Conservation (phyloP, 306 rosid genomes). For the Rosa lucieae region DNA sequence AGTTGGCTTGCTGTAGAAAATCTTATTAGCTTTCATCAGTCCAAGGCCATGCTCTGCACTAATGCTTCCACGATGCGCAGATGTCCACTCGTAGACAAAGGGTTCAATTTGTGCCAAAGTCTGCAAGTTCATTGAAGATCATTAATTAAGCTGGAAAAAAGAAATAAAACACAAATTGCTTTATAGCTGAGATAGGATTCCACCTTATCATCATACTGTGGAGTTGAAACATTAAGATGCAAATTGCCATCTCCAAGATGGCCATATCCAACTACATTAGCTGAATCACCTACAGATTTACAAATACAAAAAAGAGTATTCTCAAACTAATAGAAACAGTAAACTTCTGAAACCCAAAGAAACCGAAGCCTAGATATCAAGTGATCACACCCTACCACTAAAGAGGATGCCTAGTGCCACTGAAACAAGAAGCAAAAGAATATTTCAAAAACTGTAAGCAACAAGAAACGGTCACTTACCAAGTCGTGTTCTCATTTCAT, state of each 20-base stretch:
- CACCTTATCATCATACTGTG: conserved; percentile 71
- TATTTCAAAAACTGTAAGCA: conserved; percentile 7
- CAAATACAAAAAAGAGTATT: not conserved
- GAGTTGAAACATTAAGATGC: conserved; percentile 85
- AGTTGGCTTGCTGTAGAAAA: conserved; percentile 74
- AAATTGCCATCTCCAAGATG: conserved; percentile 95
- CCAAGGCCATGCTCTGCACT: conserved; percentile 97
- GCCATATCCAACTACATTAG: conserved; percentile 76
- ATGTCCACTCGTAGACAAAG: conserved; percentile 94
- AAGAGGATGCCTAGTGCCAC: not conserved
- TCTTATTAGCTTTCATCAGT: conserved; percentile 85
- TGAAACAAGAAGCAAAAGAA: not conserved
- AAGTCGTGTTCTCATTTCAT: conserved; percentile 73
- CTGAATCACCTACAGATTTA: conserved; percentile 52
- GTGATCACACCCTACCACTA: conserved; percentile 3
- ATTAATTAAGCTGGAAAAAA: not conserved
- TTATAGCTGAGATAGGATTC: conserved; percentile 16
- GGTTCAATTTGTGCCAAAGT: conserved; percentile 82
- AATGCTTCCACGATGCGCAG: conserved; percentile 78
- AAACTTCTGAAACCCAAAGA: not conserved
- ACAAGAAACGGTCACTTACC: conserved; percentile 46
- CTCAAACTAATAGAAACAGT: not conserved
- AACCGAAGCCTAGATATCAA: not conserved
- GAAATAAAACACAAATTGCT: conserved; percentile 3
- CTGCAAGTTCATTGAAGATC: conserved; percentile 39